Evolutionary conservation across 805 yeast genomes (phyloP).

Genomic region (Zygoascus biomembranicola): DNA sequence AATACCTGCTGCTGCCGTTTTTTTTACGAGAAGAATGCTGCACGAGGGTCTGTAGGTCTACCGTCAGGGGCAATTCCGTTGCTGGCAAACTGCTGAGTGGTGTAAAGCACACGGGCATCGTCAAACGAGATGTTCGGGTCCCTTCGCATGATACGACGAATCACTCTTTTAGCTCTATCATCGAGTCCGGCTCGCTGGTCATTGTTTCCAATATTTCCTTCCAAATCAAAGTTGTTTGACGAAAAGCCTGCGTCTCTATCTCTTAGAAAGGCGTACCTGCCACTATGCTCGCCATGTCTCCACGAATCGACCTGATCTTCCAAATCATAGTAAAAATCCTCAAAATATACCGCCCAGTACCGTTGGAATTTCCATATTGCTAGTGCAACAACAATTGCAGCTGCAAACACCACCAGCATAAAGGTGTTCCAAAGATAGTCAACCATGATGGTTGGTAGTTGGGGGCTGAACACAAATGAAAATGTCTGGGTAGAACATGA

Average conservation of each 20-base stretch:
- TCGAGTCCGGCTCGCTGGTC: slow-evolving; percentile 61
- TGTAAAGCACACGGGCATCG: slow-evolving; percentile 54
- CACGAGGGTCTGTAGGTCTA: slow-evolving; percentile 56
- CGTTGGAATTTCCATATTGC: background rate
- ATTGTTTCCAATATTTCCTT: slow-evolving; percentile 35
- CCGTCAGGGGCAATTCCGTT: slow-evolving; percentile 60
- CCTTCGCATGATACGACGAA: slow-evolving; percentile 46
- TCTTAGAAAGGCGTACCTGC: slow-evolving; percentile 29
- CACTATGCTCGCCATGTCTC: background rate
- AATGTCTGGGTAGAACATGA: no score
- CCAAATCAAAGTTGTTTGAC: slow-evolving; percentile 51
- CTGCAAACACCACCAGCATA: background rate
- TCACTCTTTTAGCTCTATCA: slow-evolving; percentile 42
- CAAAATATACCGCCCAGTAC: background rate
- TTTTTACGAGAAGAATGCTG: slow-evolving; percentile 33
- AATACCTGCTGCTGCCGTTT: background rate
- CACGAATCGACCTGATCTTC: background rate
- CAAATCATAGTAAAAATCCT: slow-evolving; percentile 1
- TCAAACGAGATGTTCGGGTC: slow-evolving; percentile 47
- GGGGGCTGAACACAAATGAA: background rate
- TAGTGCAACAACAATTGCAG: background rate
- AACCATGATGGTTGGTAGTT: background rate
- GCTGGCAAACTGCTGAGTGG: slow-evolving; percentile 36
- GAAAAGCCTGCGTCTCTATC: slow-evolving; percentile 52
- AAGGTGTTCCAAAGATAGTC: slow-evolving; percentile 1